These are phyloP conservation scores for Macadamia integrifolia DNA, from an alignment of 164 flowering plant genomes.

Conservation along the genomic window DNA sequence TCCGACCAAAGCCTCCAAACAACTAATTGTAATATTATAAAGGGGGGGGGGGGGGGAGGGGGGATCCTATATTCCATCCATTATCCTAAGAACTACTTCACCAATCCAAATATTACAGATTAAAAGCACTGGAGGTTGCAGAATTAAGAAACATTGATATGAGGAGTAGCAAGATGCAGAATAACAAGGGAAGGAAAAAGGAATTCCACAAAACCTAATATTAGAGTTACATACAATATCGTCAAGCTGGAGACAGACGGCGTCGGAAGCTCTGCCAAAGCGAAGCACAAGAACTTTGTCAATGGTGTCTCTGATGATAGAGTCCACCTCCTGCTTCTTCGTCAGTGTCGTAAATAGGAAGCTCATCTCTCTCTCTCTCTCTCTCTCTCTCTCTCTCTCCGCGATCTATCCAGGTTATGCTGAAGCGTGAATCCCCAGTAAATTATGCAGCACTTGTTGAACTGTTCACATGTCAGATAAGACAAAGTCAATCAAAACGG, in stretches of 20 bases:
- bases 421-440: too few relatives aligned
- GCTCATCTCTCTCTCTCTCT: constrained; percentile 37
- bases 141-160: neutral
- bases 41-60: too few relatives aligned
- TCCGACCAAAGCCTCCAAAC: neutral
- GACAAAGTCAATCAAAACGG: too few relatives aligned
- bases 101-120: neutral
- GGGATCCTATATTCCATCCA: too few relatives aligned
- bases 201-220: too few relatives aligned
- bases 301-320: constrained; percentile 77
- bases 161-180: too few relatives aligned
- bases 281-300: constrained; percentile 95
- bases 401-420: too few relatives aligned
- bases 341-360: constrained; percentile 46
- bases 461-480: too few relatives aligned
- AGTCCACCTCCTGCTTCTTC: constrained; percentile 71
- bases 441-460: too few relatives aligned
- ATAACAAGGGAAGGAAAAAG: neutral
- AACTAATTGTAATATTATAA: too few relatives aligned
- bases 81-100: too few relatives aligned
- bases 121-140: neutral
- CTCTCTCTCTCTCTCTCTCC: too few relatives aligned
- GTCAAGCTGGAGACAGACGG: constrained; percentile 81
- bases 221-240: constrained; percentile 46
- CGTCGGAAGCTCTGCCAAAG: constrained; percentile 74